Conservation (phyloP, 2,329 filamentous ascomycete genomes). For the Fusarium sp. region DNA sequence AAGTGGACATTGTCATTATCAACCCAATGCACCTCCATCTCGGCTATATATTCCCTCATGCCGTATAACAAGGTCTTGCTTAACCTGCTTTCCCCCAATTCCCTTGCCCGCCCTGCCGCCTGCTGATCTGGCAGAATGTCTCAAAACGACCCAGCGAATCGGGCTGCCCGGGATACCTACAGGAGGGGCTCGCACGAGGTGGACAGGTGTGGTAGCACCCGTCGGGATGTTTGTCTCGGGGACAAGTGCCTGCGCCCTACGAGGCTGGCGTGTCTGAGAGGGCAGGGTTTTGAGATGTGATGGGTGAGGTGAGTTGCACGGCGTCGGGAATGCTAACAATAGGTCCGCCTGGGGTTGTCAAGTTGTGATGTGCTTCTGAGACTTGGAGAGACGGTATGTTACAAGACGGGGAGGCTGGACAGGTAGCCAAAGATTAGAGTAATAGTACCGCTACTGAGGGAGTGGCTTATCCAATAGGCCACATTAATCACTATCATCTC, state of each 20-base stretch:
- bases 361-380: neutral
- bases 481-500: constrained; percentile 68
- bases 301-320: constrained; percentile 11
- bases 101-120: neutral
- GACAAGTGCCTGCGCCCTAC: constrained; percentile 3
- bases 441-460: neutral
- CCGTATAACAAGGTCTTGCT: constrained; percentile 1
- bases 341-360: neutral
- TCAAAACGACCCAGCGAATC: constrained; percentile 24
- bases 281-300: constrained; percentile 2
- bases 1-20: neutral
- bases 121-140: constrained; percentile 19
- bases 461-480: neutral
- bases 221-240: constrained; percentile 29
- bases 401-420: neutral
- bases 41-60: neutral
- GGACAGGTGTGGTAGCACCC: constrained; percentile 20
- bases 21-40: neutral
- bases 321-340: constrained; percentile 1
- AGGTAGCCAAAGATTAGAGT: neutral
- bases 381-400: neutral
- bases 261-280: constrained; percentile 19
- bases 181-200: neutral
- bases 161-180: constrained; percentile 13
- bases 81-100: neutral